phyloP scores from a whole-genome alignment of 2,329 filamentous ascomycete species.

The Ustilaginoidea virens region DNA sequence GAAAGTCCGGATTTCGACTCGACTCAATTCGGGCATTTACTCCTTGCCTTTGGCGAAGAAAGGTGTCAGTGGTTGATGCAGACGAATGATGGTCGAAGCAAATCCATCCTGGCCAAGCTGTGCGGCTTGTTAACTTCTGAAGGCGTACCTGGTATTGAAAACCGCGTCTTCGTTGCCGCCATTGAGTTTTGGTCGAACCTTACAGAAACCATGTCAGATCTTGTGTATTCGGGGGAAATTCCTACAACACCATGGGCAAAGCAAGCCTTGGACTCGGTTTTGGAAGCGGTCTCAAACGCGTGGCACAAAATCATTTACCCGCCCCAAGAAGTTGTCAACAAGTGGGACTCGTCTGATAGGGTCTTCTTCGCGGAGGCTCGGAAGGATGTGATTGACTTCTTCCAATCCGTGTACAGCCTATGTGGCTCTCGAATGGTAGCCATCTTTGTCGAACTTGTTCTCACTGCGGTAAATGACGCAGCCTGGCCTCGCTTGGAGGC shows the following conservation, averaged over 20 bases:
- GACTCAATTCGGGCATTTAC: slow-evolving; percentile 48
- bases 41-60: slow-evolving; percentile 55
- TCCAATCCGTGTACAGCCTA: slow-evolving; percentile 55
- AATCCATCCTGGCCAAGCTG: slow-evolving; percentile 40
- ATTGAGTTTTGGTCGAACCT: slow-evolving; percentile 74
- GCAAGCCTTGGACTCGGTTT: slow-evolving; percentile 40
- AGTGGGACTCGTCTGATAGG: slow-evolving; percentile 57
- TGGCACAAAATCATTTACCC: slow-evolving; percentile 59
- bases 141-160: slow-evolving; percentile 54
- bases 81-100: slow-evolving; percentile 30
- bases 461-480: slow-evolving; percentile 30
- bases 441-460: slow-evolving; percentile 39
- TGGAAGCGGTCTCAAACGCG: slow-evolving; percentile 48
- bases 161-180: slow-evolving; percentile 57
- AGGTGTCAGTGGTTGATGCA: slow-evolving; percentile 45
- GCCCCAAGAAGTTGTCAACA: slow-evolving; percentile 34
- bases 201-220: slow-evolving; percentile 51
- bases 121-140: slow-evolving; percentile 49
- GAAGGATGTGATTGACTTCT: slow-evolving; percentile 63
- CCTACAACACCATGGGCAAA: slow-evolving; percentile 38
- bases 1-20: slow-evolving; percentile 50
- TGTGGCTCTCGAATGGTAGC: slow-evolving; percentile 39
- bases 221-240: slow-evolving; percentile 33
- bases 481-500: slow-evolving; percentile 47
- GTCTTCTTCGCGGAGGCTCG: slow-evolving; percentile 56